These are phyloP conservation scores for Nakazawaea sp. DNA, from an alignment of 805 yeast species.

Conservation along the genomic window DNA sequence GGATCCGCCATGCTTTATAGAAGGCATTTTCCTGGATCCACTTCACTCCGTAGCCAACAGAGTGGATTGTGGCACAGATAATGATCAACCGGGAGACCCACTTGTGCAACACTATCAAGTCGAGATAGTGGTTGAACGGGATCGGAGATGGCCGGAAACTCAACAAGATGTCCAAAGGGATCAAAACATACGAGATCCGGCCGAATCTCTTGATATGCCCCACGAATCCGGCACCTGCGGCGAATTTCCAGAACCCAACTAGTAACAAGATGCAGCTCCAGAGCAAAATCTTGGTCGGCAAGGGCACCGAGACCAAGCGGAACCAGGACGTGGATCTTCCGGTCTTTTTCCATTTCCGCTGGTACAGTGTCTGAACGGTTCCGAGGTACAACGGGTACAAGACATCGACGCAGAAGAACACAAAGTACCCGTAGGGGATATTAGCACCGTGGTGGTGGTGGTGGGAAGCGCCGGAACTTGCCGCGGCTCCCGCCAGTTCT, in stretches of 20 bases:
- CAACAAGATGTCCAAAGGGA: conserved; percentile 51
- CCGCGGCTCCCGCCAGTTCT: too few relatives aligned
- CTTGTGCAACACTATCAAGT: conserved; percentile 53
- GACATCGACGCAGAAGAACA: conserved; percentile 32
- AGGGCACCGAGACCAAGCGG: conserved; percentile 26
- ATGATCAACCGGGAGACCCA: conserved; percentile 63
- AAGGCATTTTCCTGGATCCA: conserved; percentile 37
- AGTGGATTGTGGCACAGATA: conserved; percentile 38
- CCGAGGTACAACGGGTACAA: conserved; percentile 30
- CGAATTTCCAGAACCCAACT: conserved; percentile 28
- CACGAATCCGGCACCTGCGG: conserved; percentile 24
- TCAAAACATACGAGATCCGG: conserved; percentile 48
- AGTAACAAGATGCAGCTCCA: conserved; percentile 28
- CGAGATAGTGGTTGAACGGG: conserved; percentile 42
- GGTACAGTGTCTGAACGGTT: conserved; percentile 25
- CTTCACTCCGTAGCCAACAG: conserved; percentile 40
- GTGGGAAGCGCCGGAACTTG: too few relatives aligned
- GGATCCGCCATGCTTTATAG: conserved; percentile 25
- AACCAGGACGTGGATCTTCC: conserved; percentile 30
- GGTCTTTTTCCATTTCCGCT: conserved; percentile 28
- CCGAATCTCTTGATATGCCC: conserved; percentile 52
- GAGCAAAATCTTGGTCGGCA: conserved; percentile 24
- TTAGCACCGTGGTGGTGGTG: conserved; percentile 29
- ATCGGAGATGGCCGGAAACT: conserved; percentile 51
- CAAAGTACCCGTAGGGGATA: conserved; percentile 51